Evolutionary conservation across 345 rosid genomes (phyloP).

Genomic region (Gossypium bickii): DNA sequence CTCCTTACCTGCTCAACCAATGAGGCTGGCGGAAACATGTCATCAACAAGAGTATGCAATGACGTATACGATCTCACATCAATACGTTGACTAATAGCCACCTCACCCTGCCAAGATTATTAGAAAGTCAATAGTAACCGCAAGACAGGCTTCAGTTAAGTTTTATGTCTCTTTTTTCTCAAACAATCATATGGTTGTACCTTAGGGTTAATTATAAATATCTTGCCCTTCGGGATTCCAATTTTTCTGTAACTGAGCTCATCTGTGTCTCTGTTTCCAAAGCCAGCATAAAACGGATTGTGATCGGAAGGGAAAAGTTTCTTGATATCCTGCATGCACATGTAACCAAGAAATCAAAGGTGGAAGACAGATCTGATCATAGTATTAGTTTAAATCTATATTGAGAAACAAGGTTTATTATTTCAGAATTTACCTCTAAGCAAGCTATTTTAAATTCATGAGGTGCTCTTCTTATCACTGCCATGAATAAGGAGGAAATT

Average conservation of each 20-base stretch:
- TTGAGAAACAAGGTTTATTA: not conserved
- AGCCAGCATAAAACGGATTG: constrained; percentile 94
- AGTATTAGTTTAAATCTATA: not conserved
- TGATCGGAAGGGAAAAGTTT: constrained; percentile 79
- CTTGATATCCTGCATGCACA: constrained; percentile 61
- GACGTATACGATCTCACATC: constrained; percentile 79
- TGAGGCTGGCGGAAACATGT: constrained; percentile 88
- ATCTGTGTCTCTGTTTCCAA: constrained; percentile 89
- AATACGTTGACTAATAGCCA: constrained; percentile 72
- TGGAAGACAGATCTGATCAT: not conserved
- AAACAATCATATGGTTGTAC: constrained; percentile 25
- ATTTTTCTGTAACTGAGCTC: constrained; percentile 87
- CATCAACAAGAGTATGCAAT: constrained; percentile 81
- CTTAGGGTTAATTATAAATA: constrained; percentile 93
- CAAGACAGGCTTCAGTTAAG: not conserved
- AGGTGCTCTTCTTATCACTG: constrained; percentile 93
- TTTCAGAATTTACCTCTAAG: constrained; percentile 56
- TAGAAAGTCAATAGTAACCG: not conserved
- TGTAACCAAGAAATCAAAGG: constrained; percentile 2
- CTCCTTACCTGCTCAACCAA: constrained; percentile 66
- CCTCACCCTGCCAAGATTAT: constrained; percentile 62
- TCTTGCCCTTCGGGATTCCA: constrained; percentile 91
- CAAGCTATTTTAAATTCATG: constrained; percentile 95
- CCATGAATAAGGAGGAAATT: constrained; percentile 14
- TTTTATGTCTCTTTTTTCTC: not conserved